Evolutionary conservation across 2,329 filamentous ascomycete species (phyloP).

Genomic region (Cladosporium sp.): DNA sequence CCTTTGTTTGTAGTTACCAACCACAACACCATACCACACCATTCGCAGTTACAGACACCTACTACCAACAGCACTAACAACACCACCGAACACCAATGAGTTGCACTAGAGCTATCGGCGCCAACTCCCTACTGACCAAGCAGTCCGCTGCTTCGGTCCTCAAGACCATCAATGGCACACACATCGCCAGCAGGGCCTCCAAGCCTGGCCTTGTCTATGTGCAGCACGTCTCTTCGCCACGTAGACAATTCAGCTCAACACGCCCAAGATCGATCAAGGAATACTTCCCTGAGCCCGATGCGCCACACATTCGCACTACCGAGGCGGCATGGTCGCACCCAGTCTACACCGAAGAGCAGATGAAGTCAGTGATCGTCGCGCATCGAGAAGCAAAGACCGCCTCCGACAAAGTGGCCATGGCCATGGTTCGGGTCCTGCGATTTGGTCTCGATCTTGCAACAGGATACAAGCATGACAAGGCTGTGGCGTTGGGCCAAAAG

Average conservation of each 20-base stretch:
- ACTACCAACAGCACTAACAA: not conserved
- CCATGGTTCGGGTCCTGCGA: slow-evolving; percentile 69
- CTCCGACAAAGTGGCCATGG: slow-evolving; percentile 75
- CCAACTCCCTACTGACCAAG: slow-evolving; percentile 31
- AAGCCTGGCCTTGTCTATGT: slow-evolving; percentile 33
- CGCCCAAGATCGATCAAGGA: slow-evolving; percentile 35
- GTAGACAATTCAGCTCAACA: slow-evolving; percentile 40
- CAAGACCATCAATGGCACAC: slow-evolving; percentile 34
- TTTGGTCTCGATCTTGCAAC: slow-evolving; percentile 80
- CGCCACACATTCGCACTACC: slow-evolving; percentile 42
- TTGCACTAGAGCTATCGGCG: slow-evolving; percentile 22
- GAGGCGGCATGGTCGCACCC: slow-evolving; percentile 48
- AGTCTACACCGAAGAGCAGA: slow-evolving; percentile 70
- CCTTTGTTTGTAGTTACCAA: slow-evolving; percentile 5
- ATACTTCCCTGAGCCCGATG: slow-evolving; percentile 44
- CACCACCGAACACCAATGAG: slow-evolving; percentile 20
- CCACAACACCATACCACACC: not conserved
- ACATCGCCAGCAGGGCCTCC: slow-evolving; percentile 21
- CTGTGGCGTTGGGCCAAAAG: slow-evolving; percentile 35
- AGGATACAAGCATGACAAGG: slow-evolving; percentile 69
- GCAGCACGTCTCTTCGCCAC: slow-evolving; percentile 21
- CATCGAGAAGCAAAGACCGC: slow-evolving; percentile 70
- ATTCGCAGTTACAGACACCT: not conserved
- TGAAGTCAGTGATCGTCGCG: slow-evolving; percentile 67
- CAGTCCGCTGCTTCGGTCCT: slow-evolving; percentile 35